Evolutionary conservation across 2,329 filamentous ascomycete species (phyloP).

Genomic region (Fusarium solani-melongenae): DNA sequence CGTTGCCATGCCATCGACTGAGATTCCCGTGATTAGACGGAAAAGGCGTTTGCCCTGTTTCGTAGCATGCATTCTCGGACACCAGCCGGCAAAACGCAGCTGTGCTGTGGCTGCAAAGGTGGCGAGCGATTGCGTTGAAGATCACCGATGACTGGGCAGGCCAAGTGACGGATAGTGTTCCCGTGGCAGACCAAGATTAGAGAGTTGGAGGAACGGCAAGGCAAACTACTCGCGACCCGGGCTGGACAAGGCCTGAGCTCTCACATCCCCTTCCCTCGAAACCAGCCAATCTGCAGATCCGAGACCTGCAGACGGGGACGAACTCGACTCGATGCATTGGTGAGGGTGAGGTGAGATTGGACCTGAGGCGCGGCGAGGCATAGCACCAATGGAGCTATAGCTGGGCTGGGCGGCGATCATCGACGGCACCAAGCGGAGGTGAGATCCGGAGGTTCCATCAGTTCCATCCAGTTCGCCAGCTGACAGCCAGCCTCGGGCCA

Average conservation of each 20-base stretch:
- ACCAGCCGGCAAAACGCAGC: neutral
- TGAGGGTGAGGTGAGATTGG: constrained; percentile 14
- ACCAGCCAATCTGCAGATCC: constrained; percentile 31
- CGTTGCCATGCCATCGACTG: neutral
- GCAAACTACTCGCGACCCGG: constrained; percentile 29
- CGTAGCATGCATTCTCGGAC: constrained; percentile 5
- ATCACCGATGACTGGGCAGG: constrained; percentile 19
- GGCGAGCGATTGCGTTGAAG: constrained; percentile 31
- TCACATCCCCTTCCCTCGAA: constrained; percentile 16
- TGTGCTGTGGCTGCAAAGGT: constrained; percentile 38
- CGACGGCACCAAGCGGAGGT: constrained; percentile 35
- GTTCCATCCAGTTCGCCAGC: constrained; percentile 1
- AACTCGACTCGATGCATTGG: constrained; percentile 35
- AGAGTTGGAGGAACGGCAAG: constrained; percentile 37
- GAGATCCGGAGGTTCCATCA: constrained; percentile 32
- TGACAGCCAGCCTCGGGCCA: neutral
- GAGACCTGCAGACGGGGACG: constrained; percentile 23
- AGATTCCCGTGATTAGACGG: constrained; percentile 19
- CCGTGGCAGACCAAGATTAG: constrained; percentile 32
- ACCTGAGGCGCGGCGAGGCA: constrained; percentile 20
- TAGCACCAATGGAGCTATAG: constrained; percentile 29
- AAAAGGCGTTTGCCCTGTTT: constrained; percentile 30
- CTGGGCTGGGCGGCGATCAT: constrained; percentile 31
- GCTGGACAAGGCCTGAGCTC: constrained; percentile 7
- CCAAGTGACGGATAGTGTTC: constrained; percentile 25